Evolutionary conservation across 1,139 yeast genomes (phyloP), one percentile per base, ranked within the genome.

Genomic region (Kurtzmaniella quercitrusa): DNA sequence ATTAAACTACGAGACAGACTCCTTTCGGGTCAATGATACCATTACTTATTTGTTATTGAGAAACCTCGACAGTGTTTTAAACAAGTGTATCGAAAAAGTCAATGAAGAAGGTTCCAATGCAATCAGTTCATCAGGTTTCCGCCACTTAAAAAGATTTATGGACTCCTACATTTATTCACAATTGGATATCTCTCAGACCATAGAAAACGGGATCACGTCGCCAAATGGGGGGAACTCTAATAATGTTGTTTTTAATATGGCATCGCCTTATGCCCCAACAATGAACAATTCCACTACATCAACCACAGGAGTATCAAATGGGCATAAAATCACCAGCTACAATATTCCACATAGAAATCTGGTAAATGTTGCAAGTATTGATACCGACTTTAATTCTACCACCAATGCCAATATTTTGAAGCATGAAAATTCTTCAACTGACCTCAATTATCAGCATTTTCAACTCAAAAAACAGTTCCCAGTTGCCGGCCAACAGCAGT

Each of bases 21-120:
- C 17, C 10, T 41, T 43, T 21, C 39, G 33, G 11, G 41, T 43
- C 17, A 41, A 14, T 29, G 46, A 43, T 27, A 40, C 38, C 17
- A 41, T 43, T 2, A 43, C 41, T 25, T 43, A 36, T 33, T 41
- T 41, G 15, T 47, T 55, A 9, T 48, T 54, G 38, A 47, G 49
- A 21, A 49, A 43, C 17, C 40, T 61, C 29, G 58, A 54, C 25
- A 38, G 42, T 7, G 50, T 60, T 11, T 57, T 59, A 37, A 57
- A 55, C 34, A 48, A 50, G 12, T 63, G 68, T 66, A 48, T 60
- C 40, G 48, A 53, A 16, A 56, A 56, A 25, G 44, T 56, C 16
- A 46, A 49, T 38, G 19, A 31, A 17, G 23, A 27, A 10, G 37
- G 41, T 7, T 7, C 8, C 15, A 36, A 25, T 15, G 37, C 41